These are phyloP conservation scores for Flaveria linearis DNA, from an alignment of 129 eudicot genomes.

Conservation along the genomic window DNA sequence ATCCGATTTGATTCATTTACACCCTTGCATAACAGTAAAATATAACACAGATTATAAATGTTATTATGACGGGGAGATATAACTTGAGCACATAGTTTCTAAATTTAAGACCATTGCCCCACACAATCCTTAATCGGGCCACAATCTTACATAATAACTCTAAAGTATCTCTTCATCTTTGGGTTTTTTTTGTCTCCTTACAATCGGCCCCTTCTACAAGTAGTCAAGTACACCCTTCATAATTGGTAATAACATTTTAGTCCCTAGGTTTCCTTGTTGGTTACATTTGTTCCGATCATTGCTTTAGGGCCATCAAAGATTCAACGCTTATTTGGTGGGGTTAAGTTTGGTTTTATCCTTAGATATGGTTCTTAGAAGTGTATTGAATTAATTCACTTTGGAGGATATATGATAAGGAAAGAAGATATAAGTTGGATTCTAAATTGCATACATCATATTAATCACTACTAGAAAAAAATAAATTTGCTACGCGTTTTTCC, in stretches of 20 bases:
- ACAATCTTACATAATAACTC: conserved; percentile 26
- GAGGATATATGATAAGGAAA: background rate
- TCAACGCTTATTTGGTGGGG: conserved; percentile 17
- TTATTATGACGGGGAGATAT: background rate
- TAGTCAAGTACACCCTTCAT: conserved; percentile 21
- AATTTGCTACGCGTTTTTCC: too few relatives aligned
- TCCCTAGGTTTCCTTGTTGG: conserved; percentile 11
- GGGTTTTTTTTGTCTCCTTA: conserved; percentile 36
- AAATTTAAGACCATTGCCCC: conserved; percentile 33
- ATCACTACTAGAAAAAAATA: too few relatives aligned
- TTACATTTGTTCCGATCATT: background rate
- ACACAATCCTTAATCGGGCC: conserved; percentile 36
- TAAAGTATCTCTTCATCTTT: conserved; percentile 38
- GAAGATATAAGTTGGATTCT: background rate
- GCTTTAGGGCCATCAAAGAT: background rate
- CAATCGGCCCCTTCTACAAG: conserved; percentile 7
- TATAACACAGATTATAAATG: background rate
- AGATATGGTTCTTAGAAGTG: conserved; percentile 22
- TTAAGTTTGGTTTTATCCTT: conserved; percentile 3
- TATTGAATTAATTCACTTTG: background rate
- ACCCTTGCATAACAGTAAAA: too few relatives aligned
- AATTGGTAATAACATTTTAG: conserved; percentile 27
- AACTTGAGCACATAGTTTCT: conserved; percentile 3
- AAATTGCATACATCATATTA: background rate
- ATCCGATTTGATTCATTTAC: too few relatives aligned